Conservation (phyloP, 2,329 filamentous ascomycete genomes). For the Ophiostoma triangulosporum region DNA sequence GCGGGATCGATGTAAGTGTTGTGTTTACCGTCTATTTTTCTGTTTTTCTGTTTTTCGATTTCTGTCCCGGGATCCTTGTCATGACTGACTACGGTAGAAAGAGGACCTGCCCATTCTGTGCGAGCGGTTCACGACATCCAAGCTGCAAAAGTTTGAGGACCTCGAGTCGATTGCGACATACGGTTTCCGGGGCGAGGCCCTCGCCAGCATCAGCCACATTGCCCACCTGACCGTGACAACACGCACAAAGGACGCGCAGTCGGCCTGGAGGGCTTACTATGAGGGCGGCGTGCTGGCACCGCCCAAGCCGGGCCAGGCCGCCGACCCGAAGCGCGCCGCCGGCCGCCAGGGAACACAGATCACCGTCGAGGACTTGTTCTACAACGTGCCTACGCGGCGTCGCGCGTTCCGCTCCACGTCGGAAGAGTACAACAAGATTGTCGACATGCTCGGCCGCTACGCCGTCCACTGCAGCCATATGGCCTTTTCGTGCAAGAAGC, state of each 20-base stretch:
- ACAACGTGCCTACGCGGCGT: conserved; percentile 81
- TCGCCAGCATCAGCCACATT: conserved; percentile 97
- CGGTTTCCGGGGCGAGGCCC: conserved; percentile 90
- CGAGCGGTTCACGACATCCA: conserved; percentile 93
- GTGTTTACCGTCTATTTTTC: too few species aligned
- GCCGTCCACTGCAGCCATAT: conserved; percentile 86
- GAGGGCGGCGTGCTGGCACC: conserved; percentile 68
- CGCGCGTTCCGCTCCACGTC: conserved; percentile 81
- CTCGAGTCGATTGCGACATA: conserved; percentile 83
- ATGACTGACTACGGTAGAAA: too few species aligned
- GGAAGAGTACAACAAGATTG: conserved; percentile 95
- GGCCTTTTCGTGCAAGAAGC: conserved; percentile 92
- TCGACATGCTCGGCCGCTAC: conserved; percentile 87
- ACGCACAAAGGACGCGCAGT: conserved; percentile 73
- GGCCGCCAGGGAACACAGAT: conserved; percentile 88
- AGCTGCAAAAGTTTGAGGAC: conserved; percentile 87
- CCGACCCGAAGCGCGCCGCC: conserved; percentile 77
- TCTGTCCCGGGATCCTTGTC: too few species aligned
- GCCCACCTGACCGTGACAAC: conserved; percentile 92
- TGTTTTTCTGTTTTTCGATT: too few species aligned
- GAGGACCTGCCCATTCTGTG: conserved; percentile 87
- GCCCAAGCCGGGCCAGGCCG: conserved; percentile 72
- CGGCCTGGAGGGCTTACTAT: conserved; percentile 85
- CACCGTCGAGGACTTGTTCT: conserved; percentile 92
- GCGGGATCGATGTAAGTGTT: conserved; percentile 80